Evolutionary conservation across 768 basidiomycete genomes (phyloP), one percentile per base, ranked within the genome.

Genomic region (Hirschioporus abietinus): DNA sequence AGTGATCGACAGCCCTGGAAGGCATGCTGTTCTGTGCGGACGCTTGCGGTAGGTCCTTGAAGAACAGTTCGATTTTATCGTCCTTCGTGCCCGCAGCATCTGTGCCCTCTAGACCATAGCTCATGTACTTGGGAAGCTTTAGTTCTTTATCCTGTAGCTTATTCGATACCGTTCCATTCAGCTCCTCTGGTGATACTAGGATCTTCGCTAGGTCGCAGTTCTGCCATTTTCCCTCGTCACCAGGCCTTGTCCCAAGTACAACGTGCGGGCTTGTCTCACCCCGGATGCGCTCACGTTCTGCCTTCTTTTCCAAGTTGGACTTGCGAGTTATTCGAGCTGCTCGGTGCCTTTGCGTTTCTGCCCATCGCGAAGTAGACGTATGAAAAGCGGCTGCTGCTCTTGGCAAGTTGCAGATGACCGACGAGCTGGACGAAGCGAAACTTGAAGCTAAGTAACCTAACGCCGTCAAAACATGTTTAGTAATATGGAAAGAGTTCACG

Each of bases 241-340:
- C 83, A 7, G 84, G 80, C 58, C 86, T 81, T 18, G 86, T 86
- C 15, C 95, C 95, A 7, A 95, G 84, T 18, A 96, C 83, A 66
- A 91, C 86, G 70, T 91, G 88, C 18, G 90, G 83, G 60, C 77
- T 80, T 65, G 74, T 81, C 34, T 71, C 80, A 58, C 76, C 77
- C 24, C 76, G 80, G 63, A 72, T 72, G 66, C 76, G 74, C 68
- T 68, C 71, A 65, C 78, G 79, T 70, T 82, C 80, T 35, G 78
- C 80, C 67, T 82, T 82, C 68, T 82, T 80, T 67, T 76, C 79
- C 62, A 79, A 73, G 76, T 82, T 86, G 68, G 72, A 73, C 72
- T 80, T 84, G 68, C 76, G 78, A 59, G 78, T 75, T 58, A 74
- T 76, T 35, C 76, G 78, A 27, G 79, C 73, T 60, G 77, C 74